These are phyloP conservation scores for Trifolium fragiferum DNA, from an alignment of 306 rosid species.

Conservation along the genomic window DNA sequence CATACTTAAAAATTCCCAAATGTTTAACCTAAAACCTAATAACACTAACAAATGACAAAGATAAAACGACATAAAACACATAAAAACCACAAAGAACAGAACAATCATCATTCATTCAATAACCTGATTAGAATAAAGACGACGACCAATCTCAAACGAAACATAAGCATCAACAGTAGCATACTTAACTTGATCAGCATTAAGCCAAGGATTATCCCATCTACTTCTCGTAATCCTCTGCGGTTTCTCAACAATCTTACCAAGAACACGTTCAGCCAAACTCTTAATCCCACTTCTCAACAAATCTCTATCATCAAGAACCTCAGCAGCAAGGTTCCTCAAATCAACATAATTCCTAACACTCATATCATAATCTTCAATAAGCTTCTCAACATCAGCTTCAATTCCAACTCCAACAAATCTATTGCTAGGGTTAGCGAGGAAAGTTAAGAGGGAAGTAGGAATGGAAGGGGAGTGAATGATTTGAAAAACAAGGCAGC, in stretches of 20 bases:
- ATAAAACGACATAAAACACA: no score
- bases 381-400: constrained; percentile 31
- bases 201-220: constrained; percentile 41
- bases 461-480: not conserved
- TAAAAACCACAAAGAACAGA: no score
- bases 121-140: constrained; percentile 8
- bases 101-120: no score
- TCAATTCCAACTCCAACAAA: constrained; percentile 43
- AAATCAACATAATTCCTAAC: constrained; percentile 31
- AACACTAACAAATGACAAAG: no score
- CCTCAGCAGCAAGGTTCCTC: constrained; percentile 30
- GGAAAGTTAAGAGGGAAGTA: constrained; percentile 16
- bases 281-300: not conserved
- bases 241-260: constrained; percentile 33
- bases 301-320: constrained; percentile 2
- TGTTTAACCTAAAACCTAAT: no score
- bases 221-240: constrained; percentile 2
- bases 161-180: constrained; percentile 20
- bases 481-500: constrained; percentile 44
- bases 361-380: not conserved
- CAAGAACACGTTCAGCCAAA: not conserved
- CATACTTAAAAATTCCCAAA: no score
- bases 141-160: constrained; percentile 18
- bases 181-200: constrained; percentile 34
- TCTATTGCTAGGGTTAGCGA: not conserved